Evolutionary conservation across 192 early-diverging fungal genomes (phyloP).

Genomic region (Coemansia biformis): DNA sequence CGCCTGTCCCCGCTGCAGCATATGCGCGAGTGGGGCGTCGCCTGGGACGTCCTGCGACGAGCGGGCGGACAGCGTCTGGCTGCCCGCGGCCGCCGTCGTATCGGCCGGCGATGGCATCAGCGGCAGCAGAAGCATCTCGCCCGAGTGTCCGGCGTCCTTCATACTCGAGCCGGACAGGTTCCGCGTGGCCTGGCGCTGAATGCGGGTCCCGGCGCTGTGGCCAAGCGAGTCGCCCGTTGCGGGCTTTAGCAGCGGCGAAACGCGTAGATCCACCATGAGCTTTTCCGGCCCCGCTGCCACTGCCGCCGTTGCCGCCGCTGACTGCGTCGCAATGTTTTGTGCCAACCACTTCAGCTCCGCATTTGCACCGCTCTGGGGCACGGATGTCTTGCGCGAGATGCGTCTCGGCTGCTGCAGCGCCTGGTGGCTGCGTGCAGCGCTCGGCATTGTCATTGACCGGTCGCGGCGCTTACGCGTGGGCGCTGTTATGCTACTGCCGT

Average conservation of each 20-base stretch:
- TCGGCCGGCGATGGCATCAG: constrained; percentile 16
- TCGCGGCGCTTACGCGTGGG: constrained; percentile 17
- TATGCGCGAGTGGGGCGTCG: constrained; percentile 6
- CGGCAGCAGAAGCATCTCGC: constrained; percentile 7
- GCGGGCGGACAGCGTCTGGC: background rate
- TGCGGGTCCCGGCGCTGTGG: constrained; percentile 26
- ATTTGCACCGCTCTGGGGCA: constrained; percentile 2
- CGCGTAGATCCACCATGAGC: too few relatives aligned
- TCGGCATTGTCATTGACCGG: constrained; percentile 38
- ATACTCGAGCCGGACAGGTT: constrained; percentile 11
- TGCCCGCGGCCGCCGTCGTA: constrained; percentile 1
- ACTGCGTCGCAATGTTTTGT: background rate
- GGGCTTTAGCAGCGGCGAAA: constrained; percentile 32
- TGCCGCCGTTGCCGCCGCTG: background rate
- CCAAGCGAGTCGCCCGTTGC: constrained; percentile 5
- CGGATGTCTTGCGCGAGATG: constrained; percentile 11
- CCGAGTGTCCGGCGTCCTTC: background rate
- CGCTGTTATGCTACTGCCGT: background rate
- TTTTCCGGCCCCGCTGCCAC: too few relatives aligned
- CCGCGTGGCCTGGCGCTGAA: constrained; percentile 37
- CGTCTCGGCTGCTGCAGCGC: background rate
- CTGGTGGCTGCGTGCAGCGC: constrained; percentile 2
- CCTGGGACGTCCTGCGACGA: constrained; percentile 8
- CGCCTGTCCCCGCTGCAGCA: too few relatives aligned
- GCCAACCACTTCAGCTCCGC: constrained; percentile 3